A percentile compares a stretch with the other conserved stretches of the same genome.
Evolutionary conservation across 306 rosid species (phyloP).

Genomic region (Rosa persica): DNA sequence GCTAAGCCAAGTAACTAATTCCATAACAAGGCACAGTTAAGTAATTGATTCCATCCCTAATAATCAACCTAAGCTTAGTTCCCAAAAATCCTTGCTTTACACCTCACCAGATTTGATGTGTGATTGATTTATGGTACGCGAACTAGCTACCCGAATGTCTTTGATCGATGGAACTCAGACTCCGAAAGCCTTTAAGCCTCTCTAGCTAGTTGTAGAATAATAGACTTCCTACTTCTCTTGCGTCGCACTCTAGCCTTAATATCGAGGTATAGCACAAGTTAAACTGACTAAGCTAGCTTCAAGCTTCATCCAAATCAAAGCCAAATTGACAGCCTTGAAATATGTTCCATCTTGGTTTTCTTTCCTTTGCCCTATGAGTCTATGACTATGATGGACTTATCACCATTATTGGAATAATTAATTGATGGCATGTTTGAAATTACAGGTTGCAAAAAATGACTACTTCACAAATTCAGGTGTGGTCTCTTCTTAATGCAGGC

Average conservation of each 20-base stretch:
- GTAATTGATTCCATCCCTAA: no score
- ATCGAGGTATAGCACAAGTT: not conserved
- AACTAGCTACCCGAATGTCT: not conserved
- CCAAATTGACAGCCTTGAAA: not conserved
- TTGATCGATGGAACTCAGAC: not conserved
- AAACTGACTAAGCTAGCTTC: not conserved
- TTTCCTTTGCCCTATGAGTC: not conserved
- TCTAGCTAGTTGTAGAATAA: not conserved
- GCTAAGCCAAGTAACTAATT: no score
- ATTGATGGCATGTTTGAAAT: no score
- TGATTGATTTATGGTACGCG: not conserved
- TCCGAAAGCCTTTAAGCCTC: not conserved
- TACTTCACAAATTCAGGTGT: not conserved
- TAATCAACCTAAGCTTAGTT: no score
- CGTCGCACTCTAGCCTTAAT: not conserved
- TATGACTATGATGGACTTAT: not conserved
- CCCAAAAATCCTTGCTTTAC: no score
- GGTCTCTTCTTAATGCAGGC: not conserved
- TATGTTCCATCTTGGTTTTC: not conserved
- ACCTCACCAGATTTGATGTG: not conserved
- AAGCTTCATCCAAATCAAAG: not conserved
- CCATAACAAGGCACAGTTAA: no score
- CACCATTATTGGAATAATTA: no score
- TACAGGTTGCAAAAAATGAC: not conserved
- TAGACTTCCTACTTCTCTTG: no score